A percentile compares a stretch with the other conserved stretches of the same genome.
These are phyloP conservation scores for Pseudocercospora pini-densiflorae DNA, from an alignment of 2,329 filamentous ascomycete genomes.

Conservation along the genomic window DNA sequence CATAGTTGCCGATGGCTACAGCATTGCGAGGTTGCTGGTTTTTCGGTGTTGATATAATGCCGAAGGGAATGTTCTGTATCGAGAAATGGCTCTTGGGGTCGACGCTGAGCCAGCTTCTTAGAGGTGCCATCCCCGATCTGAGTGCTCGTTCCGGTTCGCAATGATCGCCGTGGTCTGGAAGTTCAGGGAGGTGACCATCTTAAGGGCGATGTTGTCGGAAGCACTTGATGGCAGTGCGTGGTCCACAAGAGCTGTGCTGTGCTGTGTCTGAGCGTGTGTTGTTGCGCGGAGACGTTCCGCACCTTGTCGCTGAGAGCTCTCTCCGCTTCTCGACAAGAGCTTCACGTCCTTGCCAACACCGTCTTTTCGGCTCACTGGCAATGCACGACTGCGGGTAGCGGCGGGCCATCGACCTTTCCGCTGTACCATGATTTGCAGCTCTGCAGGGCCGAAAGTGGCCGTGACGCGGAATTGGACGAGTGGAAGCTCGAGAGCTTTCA, in stretches of 20 bases:
- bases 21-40: slow-evolving; percentile 65
- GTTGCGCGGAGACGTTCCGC: neutral
- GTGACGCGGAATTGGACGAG: slow-evolving; percentile 1
- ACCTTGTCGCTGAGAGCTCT: neutral
- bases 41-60: slow-evolving; percentile 71
- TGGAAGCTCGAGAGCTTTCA: neutral
- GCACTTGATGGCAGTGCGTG: neutral
- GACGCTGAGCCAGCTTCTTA: slow-evolving; percentile 63
- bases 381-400: neutral
- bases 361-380: too few relatives aligned
- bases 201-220: neutral
- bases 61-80: slow-evolving; percentile 80
- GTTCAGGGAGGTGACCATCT: neutral
- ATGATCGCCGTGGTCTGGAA: neutral
- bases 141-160: neutral
- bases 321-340: neutral
- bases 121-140: slow-evolving; percentile 35
- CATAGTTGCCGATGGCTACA: slow-evolving; percentile 73
- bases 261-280: neutral
- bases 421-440: neutral
- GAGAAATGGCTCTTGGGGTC: slow-evolving; percentile 70
- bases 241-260: neutral
- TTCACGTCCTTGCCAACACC: neutral
- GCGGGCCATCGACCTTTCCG: neutral
- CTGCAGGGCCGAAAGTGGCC: neutral